Conservation (phyloP, 768 basidiomycete genomes). For the Lactarius evosmus region DNA sequence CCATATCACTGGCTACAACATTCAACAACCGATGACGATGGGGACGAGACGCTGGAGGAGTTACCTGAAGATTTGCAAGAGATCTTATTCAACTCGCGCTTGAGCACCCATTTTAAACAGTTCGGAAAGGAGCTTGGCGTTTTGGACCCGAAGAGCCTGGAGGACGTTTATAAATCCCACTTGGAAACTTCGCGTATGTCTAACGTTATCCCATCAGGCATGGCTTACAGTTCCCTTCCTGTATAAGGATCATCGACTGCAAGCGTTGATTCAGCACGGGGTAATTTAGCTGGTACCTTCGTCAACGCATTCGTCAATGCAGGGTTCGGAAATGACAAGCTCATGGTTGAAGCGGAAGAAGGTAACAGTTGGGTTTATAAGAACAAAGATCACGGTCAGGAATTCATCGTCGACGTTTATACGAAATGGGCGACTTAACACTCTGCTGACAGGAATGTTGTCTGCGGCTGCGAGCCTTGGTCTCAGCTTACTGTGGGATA, state of each 20-base stretch:
- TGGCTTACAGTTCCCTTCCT: not conserved
- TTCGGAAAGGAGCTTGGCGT: conserved; percentile 96
- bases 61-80: conserved; percentile 80
- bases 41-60: conserved; percentile 54
- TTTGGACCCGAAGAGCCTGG: conserved; percentile 82
- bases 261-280: conserved; percentile 89
- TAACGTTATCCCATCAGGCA: not conserved
- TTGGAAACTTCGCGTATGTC: conserved; percentile 82
- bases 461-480: conserved; percentile 94
- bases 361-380: conserved; percentile 99
- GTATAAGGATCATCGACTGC: conserved; percentile 58
- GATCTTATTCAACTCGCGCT: conserved; percentile 79
- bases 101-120: conserved; percentile 80
- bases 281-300: conserved; percentile 93
- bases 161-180: conserved; percentile 97
- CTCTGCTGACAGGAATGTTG: conserved; percentile 72
- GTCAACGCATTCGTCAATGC: conserved; percentile 99
- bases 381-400: conserved; percentile 94
- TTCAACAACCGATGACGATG: conserved; percentile 47
- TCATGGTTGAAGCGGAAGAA: conserved; percentile 95
- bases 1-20: conserved; percentile 86
- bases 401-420: not conserved
- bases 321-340: conserved; percentile 96
- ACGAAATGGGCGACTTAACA: not conserved
- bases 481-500: conserved; percentile 92